These are phyloP conservation scores for Yamadazyma paraphyllophila DNA, from an alignment of 805 yeast species.

Conservation along the genomic window DNA sequence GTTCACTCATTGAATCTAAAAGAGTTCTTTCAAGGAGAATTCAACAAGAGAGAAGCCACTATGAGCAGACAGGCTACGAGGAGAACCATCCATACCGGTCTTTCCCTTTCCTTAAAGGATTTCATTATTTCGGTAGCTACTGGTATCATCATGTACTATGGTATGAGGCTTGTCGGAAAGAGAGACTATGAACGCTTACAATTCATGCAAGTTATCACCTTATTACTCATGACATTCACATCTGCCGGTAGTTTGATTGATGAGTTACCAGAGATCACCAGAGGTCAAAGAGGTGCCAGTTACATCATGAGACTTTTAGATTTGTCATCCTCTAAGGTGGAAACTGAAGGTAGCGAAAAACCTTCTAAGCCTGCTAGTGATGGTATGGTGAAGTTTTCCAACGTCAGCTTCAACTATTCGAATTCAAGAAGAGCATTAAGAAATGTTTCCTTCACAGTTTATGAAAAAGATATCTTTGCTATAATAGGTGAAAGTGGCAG, in stretches of 20 bases:
- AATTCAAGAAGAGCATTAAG: conserved; percentile 30
- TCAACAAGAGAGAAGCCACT: conserved; percentile 23
- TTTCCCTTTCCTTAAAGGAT: conserved; percentile 60
- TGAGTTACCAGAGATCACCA: conserved; percentile 74
- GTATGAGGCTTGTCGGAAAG: conserved; percentile 64
- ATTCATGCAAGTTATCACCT: conserved; percentile 65
- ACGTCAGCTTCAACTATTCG: conserved; percentile 53
- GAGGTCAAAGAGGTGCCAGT: conserved; percentile 75
- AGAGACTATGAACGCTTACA: conserved; percentile 55
- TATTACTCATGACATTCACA: conserved; percentile 71
- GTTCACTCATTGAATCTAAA: conserved; percentile 58
- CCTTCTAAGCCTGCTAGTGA: conserved; percentile 19
- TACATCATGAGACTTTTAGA: conserved; percentile 42
- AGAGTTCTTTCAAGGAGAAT: conserved; percentile 42
- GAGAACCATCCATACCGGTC: conserved; percentile 62
- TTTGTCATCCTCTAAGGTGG: conserved; percentile 32
- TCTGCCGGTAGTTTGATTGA: conserved; percentile 58
- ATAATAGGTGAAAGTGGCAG: conserved; percentile 85
- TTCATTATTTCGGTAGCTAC: conserved; percentile 60
- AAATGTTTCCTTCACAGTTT: conserved; percentile 42
- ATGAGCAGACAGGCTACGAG: conserved; percentile 41
- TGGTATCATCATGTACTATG: conserved; percentile 74
- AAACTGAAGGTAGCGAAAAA: conserved; percentile 32
- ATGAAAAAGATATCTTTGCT: conserved; percentile 53
- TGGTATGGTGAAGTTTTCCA: conserved; percentile 36